Base-by-base conservation (phyloP, 441 rosid genomes). In the Populus tomentosa region DNA sequence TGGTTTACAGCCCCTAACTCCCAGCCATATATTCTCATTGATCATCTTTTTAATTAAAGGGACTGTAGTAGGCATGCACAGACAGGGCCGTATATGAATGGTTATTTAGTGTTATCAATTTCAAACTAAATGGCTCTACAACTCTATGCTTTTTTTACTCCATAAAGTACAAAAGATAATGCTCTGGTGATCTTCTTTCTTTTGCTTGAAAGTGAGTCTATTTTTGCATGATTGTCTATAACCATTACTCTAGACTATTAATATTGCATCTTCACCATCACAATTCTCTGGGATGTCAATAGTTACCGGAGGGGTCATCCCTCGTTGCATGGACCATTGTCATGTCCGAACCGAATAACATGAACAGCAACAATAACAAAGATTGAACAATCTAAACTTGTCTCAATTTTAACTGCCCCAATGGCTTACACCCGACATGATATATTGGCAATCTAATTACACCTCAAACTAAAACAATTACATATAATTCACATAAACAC, bases 121-220 rank as follows among this genome's bases (percentile, higher is more conserved):
- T 63, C 65, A 30, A 23, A 73, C 20, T 53, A 73, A 73, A 20
- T 74, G 56, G 32, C 64, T 75, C 71, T 14, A 42, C 10, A 42
- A 40, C 18, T 38, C 28, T 62, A 65, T 66, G 2, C 10, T 28
- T 46, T 20, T 40, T n/a, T n/a, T n/a, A n/a, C 18, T 46, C 69
- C 71, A 26, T 63, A 18, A 23, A 68, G 32, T 42, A 16, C 64
- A 20, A 42, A 66, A 53, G 32, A 9, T 20, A 10, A 66, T 33
- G 77, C n/a, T 18, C 35, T 14, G 9, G 30, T 5, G 20, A 46
- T 40, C 5, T 36, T 72, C 20, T 59, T 7, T 6, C 3, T 62
- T 59, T 4, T 59, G 56, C 56, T 46, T 11, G 18, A 46, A 46
- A 13, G 56, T 61, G 14, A 30, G 21, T 10, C n/a, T 26, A 33